Evolutionary conservation across 2,329 filamentous ascomycete genomes (phyloP).

Genomic region (Scedosporium boydii): DNA sequence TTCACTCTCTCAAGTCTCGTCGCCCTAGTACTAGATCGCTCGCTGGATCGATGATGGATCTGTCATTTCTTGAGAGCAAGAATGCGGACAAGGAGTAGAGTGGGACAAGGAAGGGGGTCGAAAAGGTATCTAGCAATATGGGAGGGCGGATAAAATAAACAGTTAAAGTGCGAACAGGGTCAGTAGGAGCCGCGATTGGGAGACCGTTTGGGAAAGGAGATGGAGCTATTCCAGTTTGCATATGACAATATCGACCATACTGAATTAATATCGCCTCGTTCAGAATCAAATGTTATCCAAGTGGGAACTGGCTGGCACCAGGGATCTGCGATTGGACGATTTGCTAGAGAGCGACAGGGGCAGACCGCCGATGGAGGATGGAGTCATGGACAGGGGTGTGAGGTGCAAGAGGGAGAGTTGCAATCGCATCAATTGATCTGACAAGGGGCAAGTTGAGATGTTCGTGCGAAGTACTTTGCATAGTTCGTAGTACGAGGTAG

Average conservation of each 20-base stretch:
- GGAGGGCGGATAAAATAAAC: not conserved
- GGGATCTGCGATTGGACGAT: not conserved
- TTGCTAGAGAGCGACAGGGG: not conserved
- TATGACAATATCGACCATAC: not conserved
- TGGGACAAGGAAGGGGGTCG: not conserved
- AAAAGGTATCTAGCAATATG: slow-evolving; percentile 1
- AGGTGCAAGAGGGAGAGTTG: not conserved
- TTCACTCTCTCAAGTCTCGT: too few species aligned
- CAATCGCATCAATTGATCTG: not conserved
- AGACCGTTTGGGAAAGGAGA: not conserved
- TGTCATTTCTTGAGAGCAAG: not conserved
- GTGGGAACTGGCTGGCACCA: not conserved
- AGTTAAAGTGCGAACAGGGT: not conserved
- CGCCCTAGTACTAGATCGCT: too few species aligned
- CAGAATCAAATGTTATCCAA: not conserved
- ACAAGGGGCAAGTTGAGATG: not conserved
- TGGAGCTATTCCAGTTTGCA: not conserved
- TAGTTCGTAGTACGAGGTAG: too few species aligned
- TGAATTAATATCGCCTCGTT: not conserved
- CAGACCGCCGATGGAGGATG: not conserved
- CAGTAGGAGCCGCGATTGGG: slow-evolving; percentile 3
- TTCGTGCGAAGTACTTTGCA: too few species aligned
- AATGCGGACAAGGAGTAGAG: not conserved
- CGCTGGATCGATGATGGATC: too few species aligned
- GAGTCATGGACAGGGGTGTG: not conserved